A percentile compares a stretch with the other conserved stretches of the same genome.
Conservation (phyloP, 2,329 filamentous ascomycete genomes). For the Thyridium curvatum region DNA sequence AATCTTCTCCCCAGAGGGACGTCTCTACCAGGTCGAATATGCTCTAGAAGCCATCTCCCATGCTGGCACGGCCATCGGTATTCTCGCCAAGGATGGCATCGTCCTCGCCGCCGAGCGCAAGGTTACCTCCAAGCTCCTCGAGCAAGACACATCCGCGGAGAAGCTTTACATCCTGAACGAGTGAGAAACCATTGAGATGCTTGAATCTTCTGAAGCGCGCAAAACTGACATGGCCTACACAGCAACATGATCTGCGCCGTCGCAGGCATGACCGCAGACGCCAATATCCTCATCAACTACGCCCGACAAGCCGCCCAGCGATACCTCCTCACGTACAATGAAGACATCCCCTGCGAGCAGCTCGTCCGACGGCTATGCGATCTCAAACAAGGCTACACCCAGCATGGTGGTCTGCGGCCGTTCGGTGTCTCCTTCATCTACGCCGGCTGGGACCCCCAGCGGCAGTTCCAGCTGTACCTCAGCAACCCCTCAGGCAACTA, state of each 20-base stretch:
- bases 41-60: constrained; percentile 98
- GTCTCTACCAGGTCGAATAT: constrained; percentile 99
- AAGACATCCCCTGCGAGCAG: constrained; percentile 99
- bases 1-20: constrained; percentile 98
- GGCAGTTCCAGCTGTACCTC: constrained; percentile 97
- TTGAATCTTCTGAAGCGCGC: background rate
- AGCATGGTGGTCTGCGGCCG: constrained; percentile 94
- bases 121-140: constrained; percentile 96
- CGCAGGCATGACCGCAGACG: constrained; percentile 97
- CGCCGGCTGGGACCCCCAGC: constrained; percentile 91
- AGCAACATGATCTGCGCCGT: constrained; percentile 99
- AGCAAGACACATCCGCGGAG: constrained; percentile 99
- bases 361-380: constrained; percentile 95
- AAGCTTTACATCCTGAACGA: constrained; percentile 99
- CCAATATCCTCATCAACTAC: constrained; percentile 99
- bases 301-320: constrained; percentile 93
- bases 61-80: constrained; percentile 92
- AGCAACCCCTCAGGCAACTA: constrained; percentile 99
- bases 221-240: constrained; percentile 8
- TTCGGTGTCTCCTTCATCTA: constrained; percentile 99
- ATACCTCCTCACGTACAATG: constrained; percentile 98
- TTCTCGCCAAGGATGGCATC: constrained; percentile 96
- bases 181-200: constrained; percentile 45
- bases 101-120: constrained; percentile 97
- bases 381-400: constrained; percentile 98